Conservation (phyloP, 805 yeast genomes). For the Saccharomycopsis sp. region DNA sequence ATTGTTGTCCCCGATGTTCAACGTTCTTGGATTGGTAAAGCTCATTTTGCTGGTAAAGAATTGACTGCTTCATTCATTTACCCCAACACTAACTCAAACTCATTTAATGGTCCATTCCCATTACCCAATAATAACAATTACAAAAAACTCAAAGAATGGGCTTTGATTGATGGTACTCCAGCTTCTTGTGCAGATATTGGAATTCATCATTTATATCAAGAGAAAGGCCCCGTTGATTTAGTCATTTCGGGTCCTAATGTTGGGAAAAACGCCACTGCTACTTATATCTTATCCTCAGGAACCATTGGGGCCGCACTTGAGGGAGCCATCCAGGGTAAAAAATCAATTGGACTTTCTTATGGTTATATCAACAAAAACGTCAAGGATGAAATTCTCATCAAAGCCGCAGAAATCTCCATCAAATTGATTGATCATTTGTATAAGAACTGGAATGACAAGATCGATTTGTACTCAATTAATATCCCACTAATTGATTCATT, state of each 20-base stretch:
- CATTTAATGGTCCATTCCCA: slow-evolving; percentile 59
- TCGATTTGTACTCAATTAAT: slow-evolving; percentile 75
- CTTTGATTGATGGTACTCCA: slow-evolving; percentile 84
- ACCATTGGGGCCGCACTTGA: slow-evolving; percentile 98
- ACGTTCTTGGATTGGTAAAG: slow-evolving; percentile 96
- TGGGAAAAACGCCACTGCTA: slow-evolving; percentile 85
- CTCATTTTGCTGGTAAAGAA: slow-evolving; percentile 77
- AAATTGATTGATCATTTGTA: slow-evolving; percentile 50
- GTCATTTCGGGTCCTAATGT: slow-evolving; percentile 94
- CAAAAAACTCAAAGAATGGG: slow-evolving; percentile 61
- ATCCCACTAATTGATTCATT: slow-evolving; percentile 60
- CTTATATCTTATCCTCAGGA: slow-evolving; percentile 85
- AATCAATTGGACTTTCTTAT: slow-evolving; percentile 73
- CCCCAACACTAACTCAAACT: slow-evolving; percentile 40
- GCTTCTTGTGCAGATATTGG: slow-evolving; percentile 95
- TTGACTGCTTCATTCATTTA: slow-evolving; percentile 56
- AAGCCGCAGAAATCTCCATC: slow-evolving; percentile 63
- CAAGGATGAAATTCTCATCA: slow-evolving; percentile 37
- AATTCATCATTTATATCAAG: slow-evolving; percentile 51
- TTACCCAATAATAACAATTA: slow-evolving; percentile 33
- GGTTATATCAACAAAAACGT: slow-evolving; percentile 55
- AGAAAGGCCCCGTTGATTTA: slow-evolving; percentile 59
- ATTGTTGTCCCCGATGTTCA: slow-evolving; percentile 76
- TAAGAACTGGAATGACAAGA: slow-evolving; percentile 40
- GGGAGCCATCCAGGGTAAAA: slow-evolving; percentile 60